Conservation (phyloP, 164 flowering plant species). For the Nymphaea colorata region DNA sequence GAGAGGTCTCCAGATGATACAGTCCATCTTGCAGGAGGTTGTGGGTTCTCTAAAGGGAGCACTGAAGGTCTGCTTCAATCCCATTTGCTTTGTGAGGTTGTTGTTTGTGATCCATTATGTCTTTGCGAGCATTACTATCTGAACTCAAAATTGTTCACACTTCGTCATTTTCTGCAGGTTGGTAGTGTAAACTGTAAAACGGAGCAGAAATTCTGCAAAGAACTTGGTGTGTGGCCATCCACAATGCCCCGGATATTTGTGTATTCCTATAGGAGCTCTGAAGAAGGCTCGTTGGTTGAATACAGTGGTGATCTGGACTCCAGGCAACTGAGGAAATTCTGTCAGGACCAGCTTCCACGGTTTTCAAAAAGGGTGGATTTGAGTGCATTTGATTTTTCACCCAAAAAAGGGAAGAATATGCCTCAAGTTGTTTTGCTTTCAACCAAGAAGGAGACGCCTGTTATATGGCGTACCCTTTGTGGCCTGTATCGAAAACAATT, state of each 20-base stretch:
- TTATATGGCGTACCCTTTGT: constrained; percentile 87
- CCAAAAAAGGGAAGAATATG: constrained; percentile 13
- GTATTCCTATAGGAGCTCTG: constrained; percentile 47
- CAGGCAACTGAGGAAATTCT: constrained; percentile 48
- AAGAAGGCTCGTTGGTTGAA: constrained; percentile 62
- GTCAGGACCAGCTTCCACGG: constrained; percentile 68
- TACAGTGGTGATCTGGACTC: constrained; percentile 45
- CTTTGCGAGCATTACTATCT: neutral
- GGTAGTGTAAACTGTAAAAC: constrained; percentile 68
- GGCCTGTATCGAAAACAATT: constrained; percentile 66
- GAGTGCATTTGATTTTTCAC: constrained; percentile 22
- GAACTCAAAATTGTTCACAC: neutral
- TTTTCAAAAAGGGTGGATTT: constrained; percentile 58
- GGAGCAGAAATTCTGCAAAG: constrained; percentile 56
- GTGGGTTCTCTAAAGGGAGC: constrained; percentile 59
- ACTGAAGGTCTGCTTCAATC: constrained; percentile 39
- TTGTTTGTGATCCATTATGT: neutral
- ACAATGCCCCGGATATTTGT: constrained; percentile 39
- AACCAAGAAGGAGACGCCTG: constrained; percentile 81
- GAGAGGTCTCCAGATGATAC: constrained; percentile 26
- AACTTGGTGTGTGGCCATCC: constrained; percentile 40
- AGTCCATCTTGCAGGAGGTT: constrained; percentile 53
- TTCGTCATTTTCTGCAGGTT: constrained; percentile 27
- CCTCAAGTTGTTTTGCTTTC: constrained; percentile 78
- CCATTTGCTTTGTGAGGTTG: neutral